Conservation (phyloP, 2,329 filamentous ascomycete genomes). For the Aspergillus brasiliensis region DNA sequence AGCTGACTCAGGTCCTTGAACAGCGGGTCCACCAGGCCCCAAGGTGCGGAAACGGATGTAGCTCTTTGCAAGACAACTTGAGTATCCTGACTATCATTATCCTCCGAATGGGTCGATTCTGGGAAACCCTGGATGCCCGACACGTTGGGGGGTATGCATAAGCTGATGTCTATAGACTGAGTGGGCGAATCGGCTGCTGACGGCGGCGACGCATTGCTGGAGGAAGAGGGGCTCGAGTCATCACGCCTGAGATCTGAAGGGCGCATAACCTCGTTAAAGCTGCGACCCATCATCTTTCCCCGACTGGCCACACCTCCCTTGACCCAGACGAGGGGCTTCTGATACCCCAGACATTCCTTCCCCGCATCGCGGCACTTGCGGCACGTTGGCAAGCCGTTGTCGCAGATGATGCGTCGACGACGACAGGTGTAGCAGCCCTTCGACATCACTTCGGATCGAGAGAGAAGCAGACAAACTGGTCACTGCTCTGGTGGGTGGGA, state of each 20-base stretch:
- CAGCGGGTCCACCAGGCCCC: conserved; percentile 49
- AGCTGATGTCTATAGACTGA: not conserved
- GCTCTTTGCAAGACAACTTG: conserved; percentile 1
- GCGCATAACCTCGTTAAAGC: conserved; percentile 46
- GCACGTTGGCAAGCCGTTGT: conserved; percentile 45
- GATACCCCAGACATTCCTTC: conserved; percentile 48
- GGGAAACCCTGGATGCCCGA: not conserved
- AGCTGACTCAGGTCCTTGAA: conserved; percentile 48
- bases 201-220: not conserved
- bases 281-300: conserved; percentile 56
- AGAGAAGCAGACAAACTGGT: not conserved
- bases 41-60: conserved; percentile 33
- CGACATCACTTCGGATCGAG: conserved; percentile 30
- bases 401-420: conserved; percentile 47
- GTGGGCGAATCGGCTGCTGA: not conserved
- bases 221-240: not conserved
- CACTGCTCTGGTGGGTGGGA: not conserved
- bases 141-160: not conserved
- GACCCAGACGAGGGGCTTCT: conserved; percentile 47
- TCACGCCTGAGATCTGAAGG: conserved; percentile 1
- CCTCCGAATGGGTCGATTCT: not conserved
- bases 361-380: conserved; percentile 46
- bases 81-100: not conserved
- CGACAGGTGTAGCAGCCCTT: conserved; percentile 49
- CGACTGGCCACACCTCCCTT: conserved; percentile 48